Percentiles rank a stretch among this genome's conserved stretches.
phyloP scores from a whole-genome alignment of 2,329 filamentous ascomycete genomes.

The Grosmannia serpens region DNA sequence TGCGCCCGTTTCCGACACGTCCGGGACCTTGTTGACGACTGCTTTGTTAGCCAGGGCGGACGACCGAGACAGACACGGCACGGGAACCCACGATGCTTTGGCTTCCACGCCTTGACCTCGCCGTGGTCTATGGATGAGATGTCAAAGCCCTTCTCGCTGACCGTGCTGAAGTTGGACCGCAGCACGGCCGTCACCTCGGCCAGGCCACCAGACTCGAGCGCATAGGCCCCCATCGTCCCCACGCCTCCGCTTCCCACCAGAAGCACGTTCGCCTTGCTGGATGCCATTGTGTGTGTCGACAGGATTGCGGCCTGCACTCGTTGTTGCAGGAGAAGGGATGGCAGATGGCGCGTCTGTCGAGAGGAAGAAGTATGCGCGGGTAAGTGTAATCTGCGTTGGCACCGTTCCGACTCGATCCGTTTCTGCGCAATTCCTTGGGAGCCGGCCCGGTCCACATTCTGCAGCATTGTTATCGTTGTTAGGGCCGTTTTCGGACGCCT shows the following conservation, averaged over 20 bases:
- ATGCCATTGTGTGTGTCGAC: neutral
- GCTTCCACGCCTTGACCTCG: constrained; percentile 4
- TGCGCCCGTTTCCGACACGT: neutral
- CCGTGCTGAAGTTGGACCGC: constrained; percentile 9
- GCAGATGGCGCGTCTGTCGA: neutral
- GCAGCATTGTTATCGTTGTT: neutral
- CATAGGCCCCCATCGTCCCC: constrained; percentile 8
- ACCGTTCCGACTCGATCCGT: neutral
- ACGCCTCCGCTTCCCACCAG: constrained; percentile 9
- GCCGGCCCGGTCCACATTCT: neutral
- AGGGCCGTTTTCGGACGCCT: neutral
- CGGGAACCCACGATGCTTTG: neutral
- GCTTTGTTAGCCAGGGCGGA: neutral
- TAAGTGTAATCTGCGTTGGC: neutral
- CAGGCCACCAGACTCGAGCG: constrained; percentile 8
- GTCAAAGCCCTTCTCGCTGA: constrained; percentile 6
- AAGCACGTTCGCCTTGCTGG: constrained; percentile 6
- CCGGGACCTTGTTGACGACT: constrained; percentile 4
- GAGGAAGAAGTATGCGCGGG: neutral
- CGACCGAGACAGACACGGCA: too few relatives aligned
- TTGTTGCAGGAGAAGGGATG: neutral
- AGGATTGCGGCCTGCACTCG: neutral
- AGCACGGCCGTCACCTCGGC: constrained; percentile 9
- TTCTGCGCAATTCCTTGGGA: neutral
- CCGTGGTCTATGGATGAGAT: constrained; percentile 8